Evolutionary conservation across 306 rosid species (phyloP), one percentile per base, ranked within the genome.

Genomic region (Coriaria nepalensis): DNA sequence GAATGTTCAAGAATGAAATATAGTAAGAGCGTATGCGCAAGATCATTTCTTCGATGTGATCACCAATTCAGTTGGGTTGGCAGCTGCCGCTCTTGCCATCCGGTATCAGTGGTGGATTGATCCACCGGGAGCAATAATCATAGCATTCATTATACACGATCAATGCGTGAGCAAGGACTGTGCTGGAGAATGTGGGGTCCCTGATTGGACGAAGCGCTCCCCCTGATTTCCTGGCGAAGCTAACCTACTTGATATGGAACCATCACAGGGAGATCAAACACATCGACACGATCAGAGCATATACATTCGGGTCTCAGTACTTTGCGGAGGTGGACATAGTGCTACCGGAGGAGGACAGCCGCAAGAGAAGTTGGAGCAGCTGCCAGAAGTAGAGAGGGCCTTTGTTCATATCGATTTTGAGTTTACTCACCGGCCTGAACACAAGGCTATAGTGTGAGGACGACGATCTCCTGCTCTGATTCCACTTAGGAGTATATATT

Each of bases 261-360:
- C 93, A 84, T 61, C 93, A 84, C 48, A 77, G 78, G 51, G 75
- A 69, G 42, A 78, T 84, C 29, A 66, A 66, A 70, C 74, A 80
- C 65, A 84, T 84, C n/a, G 95, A 84, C 44, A 84, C 95, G 1
- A 92, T 84, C 37, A 75, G 95, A 51, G 95, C 95, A 5, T 84
- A 84, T 68, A 85, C 93, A 0, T 68, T 85, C 43, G 95, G 95
- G 12, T 63, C 83, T 32, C 63, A 59, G 39, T 78, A 85, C 80
- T 85, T 85, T 62, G 95, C 73, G 9, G 95, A 85, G 75, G 92
- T 78, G 34, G 95, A 85, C 69, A 75, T 85, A 4, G 93, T 85
- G 33, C 65, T 85, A 46, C 93, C 82, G 6, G 80, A 73, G 40
- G 68, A 78, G 0, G 95, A 85, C 75, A 66, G 70, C 14, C 84